Percentiles rank a stretch among this genome's conserved stretches.
Conservation (phyloP, 1,139 yeast species). For the Kurtzmaniella quercitrusa region DNA sequence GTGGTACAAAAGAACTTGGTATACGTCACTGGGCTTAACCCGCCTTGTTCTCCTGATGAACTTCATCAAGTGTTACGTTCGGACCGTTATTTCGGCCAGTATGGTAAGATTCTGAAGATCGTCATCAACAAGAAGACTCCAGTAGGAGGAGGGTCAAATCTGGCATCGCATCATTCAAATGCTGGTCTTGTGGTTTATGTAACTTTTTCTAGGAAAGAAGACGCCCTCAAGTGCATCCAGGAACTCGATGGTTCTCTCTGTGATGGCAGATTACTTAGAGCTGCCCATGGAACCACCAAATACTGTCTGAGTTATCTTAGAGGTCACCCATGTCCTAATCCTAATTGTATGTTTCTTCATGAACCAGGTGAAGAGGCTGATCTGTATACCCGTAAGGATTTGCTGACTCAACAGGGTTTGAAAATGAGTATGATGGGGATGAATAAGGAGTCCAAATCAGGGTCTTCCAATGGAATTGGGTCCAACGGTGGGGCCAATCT, state of each 20-base stretch:
- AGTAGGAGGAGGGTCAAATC: conserved; percentile 8
- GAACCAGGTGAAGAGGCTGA: conserved; percentile 99
- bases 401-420: conserved; percentile 75
- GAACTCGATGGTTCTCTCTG: conserved; percentile 93
- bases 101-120: conserved; percentile 90
- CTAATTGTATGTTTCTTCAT: conserved; percentile 97
- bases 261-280: conserved; percentile 82
- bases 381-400: conserved; percentile 88
- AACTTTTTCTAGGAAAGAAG: conserved; percentile 88
- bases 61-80: conserved; percentile 79
- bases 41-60: conserved; percentile 86
- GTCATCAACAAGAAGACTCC: conserved; percentile 84
- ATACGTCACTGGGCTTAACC: conserved; percentile 92
- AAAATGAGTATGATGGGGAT: conserved; percentile 51
- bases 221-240: conserved; percentile 87
- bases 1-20: conserved; percentile 97
- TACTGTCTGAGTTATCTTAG: conserved; percentile 93
- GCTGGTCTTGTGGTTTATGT: conserved; percentile 95
- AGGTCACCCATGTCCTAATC: conserved; percentile 96
- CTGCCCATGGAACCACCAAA: conserved; percentile 98
- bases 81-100: conserved; percentile 95
- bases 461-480: conserved; percentile 1
- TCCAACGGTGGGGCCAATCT: neutral
- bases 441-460: conserved; percentile 12
- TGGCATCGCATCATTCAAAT: conserved; percentile 36